Evolutionary conservation across 2,329 filamentous ascomycete species (phyloP).

Genomic region (Pestalotiopsis sp.): DNA sequence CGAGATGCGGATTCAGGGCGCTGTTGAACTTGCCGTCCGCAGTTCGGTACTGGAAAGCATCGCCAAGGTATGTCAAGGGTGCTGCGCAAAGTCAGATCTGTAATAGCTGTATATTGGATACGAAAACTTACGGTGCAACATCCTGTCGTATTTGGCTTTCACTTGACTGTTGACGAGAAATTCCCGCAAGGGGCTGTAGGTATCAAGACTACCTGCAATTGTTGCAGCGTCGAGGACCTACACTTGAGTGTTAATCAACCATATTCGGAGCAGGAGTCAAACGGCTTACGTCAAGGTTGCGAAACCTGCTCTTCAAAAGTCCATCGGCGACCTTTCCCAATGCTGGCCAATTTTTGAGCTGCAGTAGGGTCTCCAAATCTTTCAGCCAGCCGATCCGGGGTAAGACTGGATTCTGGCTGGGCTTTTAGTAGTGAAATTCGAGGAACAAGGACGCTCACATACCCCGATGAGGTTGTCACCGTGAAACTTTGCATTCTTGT

Average conservation of each 20-base stretch:
- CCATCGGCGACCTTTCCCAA: background rate
- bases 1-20: slow-evolving; percentile 63
- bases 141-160: background rate
- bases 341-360: background rate
- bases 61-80: background rate
- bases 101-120: background rate
- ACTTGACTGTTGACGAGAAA: background rate
- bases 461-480: background rate
- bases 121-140: background rate
- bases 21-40: slow-evolving; percentile 50
- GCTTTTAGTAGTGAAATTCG: background rate
- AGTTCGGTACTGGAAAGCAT: slow-evolving; percentile 30
- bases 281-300: background rate
- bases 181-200: background rate
- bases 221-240: background rate
- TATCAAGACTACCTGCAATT: background rate
- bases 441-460: background rate
- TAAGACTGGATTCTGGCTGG: background rate
- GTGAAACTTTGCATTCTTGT: background rate
- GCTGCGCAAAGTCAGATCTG: background rate
- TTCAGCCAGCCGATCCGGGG: background rate
- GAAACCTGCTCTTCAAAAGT: background rate
- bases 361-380: background rate
- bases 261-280: background rate
- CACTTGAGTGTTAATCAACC: background rate